These are phyloP conservation scores for Cornus suecica DNA, from an alignment of 148 eudicot species.

Conservation along the genomic window DNA sequence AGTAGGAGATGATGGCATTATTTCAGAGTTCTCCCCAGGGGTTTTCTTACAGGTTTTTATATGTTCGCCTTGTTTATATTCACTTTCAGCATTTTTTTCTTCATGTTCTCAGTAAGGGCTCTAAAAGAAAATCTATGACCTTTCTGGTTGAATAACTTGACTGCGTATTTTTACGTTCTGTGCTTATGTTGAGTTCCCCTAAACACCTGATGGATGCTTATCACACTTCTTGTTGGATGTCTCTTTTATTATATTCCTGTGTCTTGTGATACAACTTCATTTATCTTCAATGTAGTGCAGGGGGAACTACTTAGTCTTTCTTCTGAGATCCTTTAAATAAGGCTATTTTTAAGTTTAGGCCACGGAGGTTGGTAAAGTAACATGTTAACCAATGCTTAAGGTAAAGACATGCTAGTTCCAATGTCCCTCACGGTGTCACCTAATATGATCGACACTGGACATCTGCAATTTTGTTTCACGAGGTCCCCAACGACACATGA, in stretches of 20 bases:
- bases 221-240: too few relatives aligned
- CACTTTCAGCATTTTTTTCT: too few relatives aligned
- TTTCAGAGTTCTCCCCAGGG: conserved; percentile 79
- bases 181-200: too few relatives aligned
- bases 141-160: background rate
- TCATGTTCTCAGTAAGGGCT: background rate
- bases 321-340: too few relatives aligned
- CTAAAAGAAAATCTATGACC: background rate
- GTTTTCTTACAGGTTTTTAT: conserved; percentile 78
- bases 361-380: too few relatives aligned
- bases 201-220: too few relatives aligned
- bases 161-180: background rate
- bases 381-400: too few relatives aligned
- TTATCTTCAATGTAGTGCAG: too few relatives aligned
- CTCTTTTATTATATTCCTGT: too few relatives aligned
- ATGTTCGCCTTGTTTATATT: background rate
- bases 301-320: too few relatives aligned
- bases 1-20: conserved; percentile 69
- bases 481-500: background rate
- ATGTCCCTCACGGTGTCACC: background rate
- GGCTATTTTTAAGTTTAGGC: too few relatives aligned
- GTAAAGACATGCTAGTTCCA: background rate
- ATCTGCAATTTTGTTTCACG: background rate
- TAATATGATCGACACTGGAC: background rate
- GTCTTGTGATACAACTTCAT: too few relatives aligned